phyloP scores from a whole-genome alignment of 495 filamentous ascomycete genomes.

The Emericellopsis terricola region DNA sequence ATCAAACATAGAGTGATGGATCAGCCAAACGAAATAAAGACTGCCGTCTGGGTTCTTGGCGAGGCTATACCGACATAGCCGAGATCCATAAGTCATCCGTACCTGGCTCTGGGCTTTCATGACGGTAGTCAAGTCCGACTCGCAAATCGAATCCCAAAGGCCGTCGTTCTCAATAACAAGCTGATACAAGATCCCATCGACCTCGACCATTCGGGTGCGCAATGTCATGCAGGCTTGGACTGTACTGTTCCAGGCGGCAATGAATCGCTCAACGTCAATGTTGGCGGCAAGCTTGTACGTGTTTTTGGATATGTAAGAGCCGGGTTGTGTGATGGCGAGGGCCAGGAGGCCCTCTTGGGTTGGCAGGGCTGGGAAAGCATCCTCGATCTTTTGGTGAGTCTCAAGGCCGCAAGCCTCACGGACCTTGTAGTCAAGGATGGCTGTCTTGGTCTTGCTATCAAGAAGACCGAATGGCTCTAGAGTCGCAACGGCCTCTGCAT shows the following conservation, averaged over 20 bases:
- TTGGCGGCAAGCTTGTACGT: slow-evolving; percentile 20
- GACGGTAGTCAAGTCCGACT: background rate
- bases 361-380: background rate
- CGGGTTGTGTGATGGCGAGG: slow-evolving; percentile 18
- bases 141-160: background rate
- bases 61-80: slow-evolving; percentile 9
- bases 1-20: slow-evolving; percentile 1
- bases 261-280: slow-evolving; percentile 23
- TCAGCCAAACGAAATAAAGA: slow-evolving; percentile 9
- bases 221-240: slow-evolving; percentile 40
- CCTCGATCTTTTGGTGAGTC: background rate
- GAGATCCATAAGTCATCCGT: slow-evolving; percentile 5
- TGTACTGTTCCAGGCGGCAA: slow-evolving; percentile 30
- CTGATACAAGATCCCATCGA: slow-evolving; percentile 6
- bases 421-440: too few relatives aligned
- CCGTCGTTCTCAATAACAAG: slow-evolving; percentile 6
- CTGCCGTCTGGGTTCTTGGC: slow-evolving; percentile 21
- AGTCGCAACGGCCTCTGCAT: too few relatives aligned
- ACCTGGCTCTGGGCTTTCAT: background rate
- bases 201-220: slow-evolving; percentile 27
- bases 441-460: too few relatives aligned
- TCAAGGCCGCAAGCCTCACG: background rate
- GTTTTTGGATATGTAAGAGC: slow-evolving; percentile 22
- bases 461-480: slow-evolving; percentile 1
- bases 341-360: slow-evolving; percentile 34